Conservation (phyloP, 2,329 filamentous ascomycete genomes). For the Pyrenochaeta sp. region DNA sequence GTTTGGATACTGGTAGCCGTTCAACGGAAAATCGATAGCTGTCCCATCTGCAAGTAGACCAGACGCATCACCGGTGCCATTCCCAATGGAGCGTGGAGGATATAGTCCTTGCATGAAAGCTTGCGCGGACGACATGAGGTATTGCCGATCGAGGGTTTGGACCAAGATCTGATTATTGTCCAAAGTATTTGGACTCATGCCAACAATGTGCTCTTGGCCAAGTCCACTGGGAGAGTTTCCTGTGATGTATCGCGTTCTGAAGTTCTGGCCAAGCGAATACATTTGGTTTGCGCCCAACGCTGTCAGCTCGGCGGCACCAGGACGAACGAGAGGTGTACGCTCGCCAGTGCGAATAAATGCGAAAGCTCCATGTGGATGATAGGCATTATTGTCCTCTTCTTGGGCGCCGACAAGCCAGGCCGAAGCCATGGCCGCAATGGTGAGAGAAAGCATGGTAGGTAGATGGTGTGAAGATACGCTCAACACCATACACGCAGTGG, state of each 20-base stretch:
- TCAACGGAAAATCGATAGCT: conserved; percentile 56
- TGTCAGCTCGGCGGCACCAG: conserved; percentile 53
- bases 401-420: conserved; percentile 32
- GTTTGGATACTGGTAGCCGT: conserved; percentile 65
- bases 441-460: conserved; percentile 34
- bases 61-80: conserved; percentile 39
- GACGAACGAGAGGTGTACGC: conserved; percentile 54
- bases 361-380: conserved; percentile 58
- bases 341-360: conserved; percentile 64
- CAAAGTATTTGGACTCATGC: conserved; percentile 55
- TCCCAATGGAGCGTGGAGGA: conserved; percentile 54
- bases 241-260: conserved; percentile 62
- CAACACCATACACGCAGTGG: conserved; percentile 8
- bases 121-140: conserved; percentile 61
- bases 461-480: conserved; percentile 8
- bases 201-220: conserved; percentile 38
- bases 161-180: conserved; percentile 57
- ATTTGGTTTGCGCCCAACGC: conserved; percentile 64
- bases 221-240: conserved; percentile 24
- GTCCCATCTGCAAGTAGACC: conserved; percentile 58
- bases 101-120: conserved; percentile 70
- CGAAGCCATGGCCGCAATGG: conserved; percentile 29
- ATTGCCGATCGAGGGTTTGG: conserved; percentile 57
- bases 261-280: conserved; percentile 57
- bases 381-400: conserved; percentile 18